Base-by-base conservation (phyloP, 257 asterid genomes). In the Petunia secreta region DNA sequence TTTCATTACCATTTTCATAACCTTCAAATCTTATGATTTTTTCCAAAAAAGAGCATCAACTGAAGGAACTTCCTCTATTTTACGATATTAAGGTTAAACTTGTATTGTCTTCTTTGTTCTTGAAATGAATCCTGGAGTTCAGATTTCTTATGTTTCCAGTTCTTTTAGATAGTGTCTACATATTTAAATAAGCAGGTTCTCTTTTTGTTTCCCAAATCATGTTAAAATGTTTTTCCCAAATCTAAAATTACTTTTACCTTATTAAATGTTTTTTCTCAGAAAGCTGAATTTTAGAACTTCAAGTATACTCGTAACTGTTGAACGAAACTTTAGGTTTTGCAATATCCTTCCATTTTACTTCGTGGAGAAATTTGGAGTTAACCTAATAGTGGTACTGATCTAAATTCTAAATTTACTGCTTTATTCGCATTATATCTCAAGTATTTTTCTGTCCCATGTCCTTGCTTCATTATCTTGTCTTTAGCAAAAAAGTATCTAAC, bases 111-210 rank as follows among this genome's bases (percentile, higher is more conserved):
- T 43, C 75, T 43, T 3, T 4, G 11, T 67, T 43, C 55, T 67
- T 43, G 75, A 54, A 67, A 73, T 73, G 63, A 6, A 5, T 52
- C 25, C 36, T 3, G 6, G 44, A 36, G 62, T 48, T 62, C 46
- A 58, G 34, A 2, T 0, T 57, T 48, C 48, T 34, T 69, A 10
- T 9, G 16, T 73, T 36, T 14, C 78, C 13, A 48, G 34, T 52
- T 73, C 36, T 67, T 8, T 67, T 43, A 7, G 78, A 73, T 50
- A 71, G 77, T 48, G 77, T 25, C 25, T 71, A 48, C 34, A 71
- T 71, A 5, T 11, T 59, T 71, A 2, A 50, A 53, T 48, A 73
- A 50, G 43, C 13, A 48, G 46, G 25, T 34, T 50, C 34, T 34
- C 41, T 69, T 44, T 69, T 34, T 5, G 3, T 71, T 71, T 52